phyloP scores from a whole-genome alignment of 2,329 filamentous ascomycete genomes.

The Pseudogymnoascus sp. region DNA sequence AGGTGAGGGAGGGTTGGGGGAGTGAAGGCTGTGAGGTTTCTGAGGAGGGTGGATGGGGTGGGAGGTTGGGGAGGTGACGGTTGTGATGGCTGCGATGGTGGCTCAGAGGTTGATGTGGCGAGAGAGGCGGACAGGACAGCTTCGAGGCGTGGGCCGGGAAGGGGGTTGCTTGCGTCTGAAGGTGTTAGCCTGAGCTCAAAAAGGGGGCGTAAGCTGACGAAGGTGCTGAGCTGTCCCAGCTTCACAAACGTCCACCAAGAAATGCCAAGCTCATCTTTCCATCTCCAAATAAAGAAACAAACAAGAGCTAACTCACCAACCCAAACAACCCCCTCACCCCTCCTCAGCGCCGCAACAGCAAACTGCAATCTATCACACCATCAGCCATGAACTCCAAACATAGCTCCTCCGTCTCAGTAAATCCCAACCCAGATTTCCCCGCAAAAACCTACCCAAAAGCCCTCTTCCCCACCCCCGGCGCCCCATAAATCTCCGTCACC shows the following conservation, averaged over 20 bases:
- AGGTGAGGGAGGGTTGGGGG: slow-evolving; percentile 52
- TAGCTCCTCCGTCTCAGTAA: background rate
- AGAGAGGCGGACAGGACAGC: slow-evolving; percentile 31
- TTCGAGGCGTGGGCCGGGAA: slow-evolving; percentile 39
- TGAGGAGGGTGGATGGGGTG: slow-evolving; percentile 21
- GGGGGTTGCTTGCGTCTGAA: slow-evolving; percentile 26
- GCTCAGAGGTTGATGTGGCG: slow-evolving; percentile 10
- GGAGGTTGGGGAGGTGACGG: slow-evolving; percentile 10
- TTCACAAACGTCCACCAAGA: background rate
- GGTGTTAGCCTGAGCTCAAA: background rate
- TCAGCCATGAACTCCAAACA: slow-evolving; percentile 12
- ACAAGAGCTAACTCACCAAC: slow-evolving; percentile 12
- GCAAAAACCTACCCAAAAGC: slow-evolving; percentile 44
- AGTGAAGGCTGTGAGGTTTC: slow-evolving; percentile 57
- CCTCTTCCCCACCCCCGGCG: slow-evolving; percentile 79
- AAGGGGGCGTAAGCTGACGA: background rate
- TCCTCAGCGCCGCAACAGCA: slow-evolving; percentile 51
- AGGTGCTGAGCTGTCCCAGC: background rate
- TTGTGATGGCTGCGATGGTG: background rate
- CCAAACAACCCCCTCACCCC: slow-evolving; percentile 49
- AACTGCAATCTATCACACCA: slow-evolving; percentile 55
- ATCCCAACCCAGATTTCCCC: background rate
- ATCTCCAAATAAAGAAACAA: background rate
- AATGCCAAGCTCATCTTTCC: background rate
- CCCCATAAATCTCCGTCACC: slow-evolving; percentile 81